phyloP scores from a whole-genome alignment of 306 rosid species.

The Castanea sativa region DNA sequence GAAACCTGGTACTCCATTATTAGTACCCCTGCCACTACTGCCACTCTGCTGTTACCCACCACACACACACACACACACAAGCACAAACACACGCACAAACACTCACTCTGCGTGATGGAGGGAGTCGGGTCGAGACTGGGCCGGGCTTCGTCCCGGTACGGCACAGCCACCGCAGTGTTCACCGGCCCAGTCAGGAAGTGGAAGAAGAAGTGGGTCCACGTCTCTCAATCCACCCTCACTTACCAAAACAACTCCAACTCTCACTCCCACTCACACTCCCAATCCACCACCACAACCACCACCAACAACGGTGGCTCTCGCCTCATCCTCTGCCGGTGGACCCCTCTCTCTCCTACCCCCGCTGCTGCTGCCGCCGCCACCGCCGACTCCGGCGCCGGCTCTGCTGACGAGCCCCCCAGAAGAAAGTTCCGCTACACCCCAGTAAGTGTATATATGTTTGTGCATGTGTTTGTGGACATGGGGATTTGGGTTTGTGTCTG shows the following conservation, averaged over 20 bases:
- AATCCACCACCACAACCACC: conserved; percentile 22
- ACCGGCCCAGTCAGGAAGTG: conserved; percentile 92
- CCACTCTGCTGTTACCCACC: too few species aligned
- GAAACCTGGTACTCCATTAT: too few species aligned
- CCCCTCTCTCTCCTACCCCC: conserved; percentile 47
- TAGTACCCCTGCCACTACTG: too few species aligned
- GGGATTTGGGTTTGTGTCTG: background rate
- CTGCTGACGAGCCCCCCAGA: conserved; percentile 72
- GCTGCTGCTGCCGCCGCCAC: conserved; percentile 8
- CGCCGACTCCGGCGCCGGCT: conserved; percentile 4
- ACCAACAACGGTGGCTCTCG: conserved; percentile 33
- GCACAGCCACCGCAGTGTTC: conserved; percentile 76
- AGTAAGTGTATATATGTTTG: conserved; percentile 35
- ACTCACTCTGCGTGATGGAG: conserved; percentile 46
- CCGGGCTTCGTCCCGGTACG: conserved; percentile 92
- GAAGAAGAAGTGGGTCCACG: conserved; percentile 97
- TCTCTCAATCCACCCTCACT: conserved; percentile 40
- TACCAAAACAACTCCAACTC: conserved; percentile 33
- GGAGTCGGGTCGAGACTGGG: conserved; percentile 83
- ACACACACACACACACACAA: too few species aligned
- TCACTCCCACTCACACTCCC: conserved; percentile 40
- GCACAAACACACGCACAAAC: too few species aligned
- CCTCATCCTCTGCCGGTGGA: conserved; percentile 95
- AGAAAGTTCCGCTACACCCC: conserved; percentile 96
- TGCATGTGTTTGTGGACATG: background rate